Evolutionary conservation across 2,329 filamentous ascomycete species (phyloP).

Genomic region (Penicillium sumatraense): DNA sequence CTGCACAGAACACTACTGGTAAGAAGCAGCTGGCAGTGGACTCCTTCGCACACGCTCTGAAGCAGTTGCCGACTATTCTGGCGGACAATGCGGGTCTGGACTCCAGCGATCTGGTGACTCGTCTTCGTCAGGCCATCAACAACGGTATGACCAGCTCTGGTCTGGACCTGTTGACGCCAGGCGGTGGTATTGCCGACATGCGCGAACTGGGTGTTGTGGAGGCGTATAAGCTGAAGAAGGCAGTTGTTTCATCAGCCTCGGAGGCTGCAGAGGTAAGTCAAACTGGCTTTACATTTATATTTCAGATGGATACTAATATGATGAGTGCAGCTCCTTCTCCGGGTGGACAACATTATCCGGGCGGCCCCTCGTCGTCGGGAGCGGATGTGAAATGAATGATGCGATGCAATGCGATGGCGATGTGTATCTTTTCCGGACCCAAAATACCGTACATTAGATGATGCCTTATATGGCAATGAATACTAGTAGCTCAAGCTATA

Average conservation of each 20-base stretch:
- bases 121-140: constrained; percentile 91
- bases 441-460: constrained; percentile 20
- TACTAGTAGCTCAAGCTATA: not conserved
- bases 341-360: constrained; percentile 97
- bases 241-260: constrained; percentile 94
- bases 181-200: constrained; percentile 95
- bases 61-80: constrained; percentile 93
- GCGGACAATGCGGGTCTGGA: constrained; percentile 97
- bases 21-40: constrained; percentile 96
- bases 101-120: constrained; percentile 88
- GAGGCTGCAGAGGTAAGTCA: constrained; percentile 93
- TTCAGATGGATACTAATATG: constrained; percentile 26
- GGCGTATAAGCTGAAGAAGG: constrained; percentile 97
- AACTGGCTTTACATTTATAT: no score
- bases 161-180: constrained; percentile 83
- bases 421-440: constrained; percentile 19
- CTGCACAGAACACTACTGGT: constrained; percentile 90
- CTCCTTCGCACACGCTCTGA: constrained; percentile 83
- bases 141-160: constrained; percentile 92
- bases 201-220: constrained; percentile 92
- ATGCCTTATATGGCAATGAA: constrained; percentile 10
- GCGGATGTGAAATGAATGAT: constrained; percentile 62
- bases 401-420: constrained; percentile 19
- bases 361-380: constrained; percentile 84
- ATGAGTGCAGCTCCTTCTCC: constrained; percentile 72